These are phyloP conservation scores for Yarrowia bubula DNA, from an alignment of 805 yeast species.

Conservation along the genomic window DNA sequence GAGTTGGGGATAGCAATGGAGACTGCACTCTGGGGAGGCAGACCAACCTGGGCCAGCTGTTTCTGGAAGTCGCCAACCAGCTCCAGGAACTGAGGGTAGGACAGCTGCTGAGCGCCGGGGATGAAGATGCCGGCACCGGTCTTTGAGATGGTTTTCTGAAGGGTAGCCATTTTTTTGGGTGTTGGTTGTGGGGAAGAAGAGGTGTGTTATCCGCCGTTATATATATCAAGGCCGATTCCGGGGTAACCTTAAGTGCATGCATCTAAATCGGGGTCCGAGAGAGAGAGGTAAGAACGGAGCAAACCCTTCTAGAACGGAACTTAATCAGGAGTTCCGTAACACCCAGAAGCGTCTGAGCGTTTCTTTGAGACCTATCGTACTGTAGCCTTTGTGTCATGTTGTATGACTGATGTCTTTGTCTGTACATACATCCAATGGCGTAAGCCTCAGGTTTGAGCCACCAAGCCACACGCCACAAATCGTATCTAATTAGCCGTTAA, in stretches of 20 bases:
- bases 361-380: no score
- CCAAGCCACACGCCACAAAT: no score
- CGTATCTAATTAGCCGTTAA: no score
- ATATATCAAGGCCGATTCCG: neutral
- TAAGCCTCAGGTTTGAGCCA: no score
- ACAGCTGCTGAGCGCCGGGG: slow-evolving; percentile 50
- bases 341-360: no score
- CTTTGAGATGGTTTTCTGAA: slow-evolving; percentile 24
- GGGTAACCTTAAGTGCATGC: slow-evolving; percentile 8
- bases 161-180: slow-evolving; percentile 29
- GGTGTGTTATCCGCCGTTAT: neutral
- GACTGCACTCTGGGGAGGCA: slow-evolving; percentile 49
- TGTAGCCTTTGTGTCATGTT: no score
- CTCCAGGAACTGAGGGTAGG: slow-evolving; percentile 47
- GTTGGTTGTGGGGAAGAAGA: neutral
- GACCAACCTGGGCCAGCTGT: slow-evolving; percentile 39
- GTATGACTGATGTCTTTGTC: no score
- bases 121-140: slow-evolving; percentile 38
- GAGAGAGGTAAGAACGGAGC: neutral
- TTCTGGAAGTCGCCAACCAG: slow-evolving; percentile 50
- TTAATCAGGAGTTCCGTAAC: no score
- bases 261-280: neutral
- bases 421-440: no score
- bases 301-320: no score
- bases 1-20: slow-evolving; percentile 63